Base-by-base conservation (phyloP, 208 protist species). In the Zelonia costaricensis region DNA sequence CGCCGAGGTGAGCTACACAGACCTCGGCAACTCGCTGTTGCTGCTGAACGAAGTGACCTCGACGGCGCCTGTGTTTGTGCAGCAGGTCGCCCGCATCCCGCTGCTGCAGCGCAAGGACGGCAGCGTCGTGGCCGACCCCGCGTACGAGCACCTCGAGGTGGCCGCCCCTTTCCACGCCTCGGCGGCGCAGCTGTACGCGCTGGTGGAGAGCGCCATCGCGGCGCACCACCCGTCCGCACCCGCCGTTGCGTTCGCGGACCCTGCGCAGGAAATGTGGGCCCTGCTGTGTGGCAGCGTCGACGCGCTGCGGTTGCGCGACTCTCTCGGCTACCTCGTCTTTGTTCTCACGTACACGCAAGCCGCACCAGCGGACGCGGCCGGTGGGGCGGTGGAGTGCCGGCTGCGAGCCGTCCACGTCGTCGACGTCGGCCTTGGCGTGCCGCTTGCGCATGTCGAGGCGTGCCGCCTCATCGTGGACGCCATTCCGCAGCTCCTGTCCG, bases 11-110 rank as follows among this genome's bases (percentile, higher is more conserved):
- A 83, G 55, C 39, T 87, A 91, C 62, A 70, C 61, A 18, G 78
- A 91, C 22, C 66, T 83, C 22, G 68, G 71, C 30, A 86, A 63
- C 44, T 89, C 82, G 18, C 70, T 94, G 30, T 69, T 91, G 54
- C 73, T 94, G 15, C 60, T 80, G 0, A 86, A 82, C 61, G 84
- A 90, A 46, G 86, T 91, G 71, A 83, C 80, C 22, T 68, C 76
- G 15, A 85, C 74, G 16, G 79, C 82, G 20, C 88, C 88, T 2
- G 60, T 92, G 2, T 82, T 94, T 31, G 70, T 88, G 54, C 88
- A 94, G 78, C 80, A 84, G 40, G 67, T 81, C 9, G 64, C 73
- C 5, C 73, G 73, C 35, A 57, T 79, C 3, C 79, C 80, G 15
- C 74, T 88, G 27, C 43, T 77, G 35, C 39, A 40, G 47, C 58